A percentile compares a stretch with the other conserved stretches of the same genome.
Conservation (phyloP, 345 rosid genomes). For the Populus ilicifolia region DNA sequence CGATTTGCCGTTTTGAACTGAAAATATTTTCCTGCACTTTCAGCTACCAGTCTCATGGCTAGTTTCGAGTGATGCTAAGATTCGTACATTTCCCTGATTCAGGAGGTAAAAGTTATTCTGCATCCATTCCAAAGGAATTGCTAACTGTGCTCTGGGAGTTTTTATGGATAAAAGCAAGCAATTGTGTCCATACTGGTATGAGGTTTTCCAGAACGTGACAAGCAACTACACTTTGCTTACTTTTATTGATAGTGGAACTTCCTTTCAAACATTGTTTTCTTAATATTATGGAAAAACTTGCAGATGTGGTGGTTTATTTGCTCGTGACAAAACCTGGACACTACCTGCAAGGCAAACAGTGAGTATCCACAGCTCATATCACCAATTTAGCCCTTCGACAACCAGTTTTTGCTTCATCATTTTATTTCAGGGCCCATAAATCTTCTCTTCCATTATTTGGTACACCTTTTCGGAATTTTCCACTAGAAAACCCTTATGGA, state of each 20-base stretch:
- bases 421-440: background rate
- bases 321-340: background rate
- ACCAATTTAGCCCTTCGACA: background rate
- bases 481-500: background rate
- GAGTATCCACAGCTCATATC: background rate
- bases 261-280: conserved; percentile 1
- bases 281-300: conserved; percentile 1
- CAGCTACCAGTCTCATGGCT: conserved; percentile 4
- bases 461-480: background rate
- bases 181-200: background rate
- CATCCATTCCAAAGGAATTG: background rate
- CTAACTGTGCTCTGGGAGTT: background rate
- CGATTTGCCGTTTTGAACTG: background rate
- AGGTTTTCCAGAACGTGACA: background rate
- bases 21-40: background rate
- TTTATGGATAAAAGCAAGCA: background rate
- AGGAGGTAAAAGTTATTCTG: background rate
- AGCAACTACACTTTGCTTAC: background rate
- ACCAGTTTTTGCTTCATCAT: background rate
- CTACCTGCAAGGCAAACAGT: conserved; percentile 1
- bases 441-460: background rate
- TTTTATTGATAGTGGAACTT: background rate
- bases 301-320: conserved; percentile 1
- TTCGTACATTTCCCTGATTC: conserved; percentile 1
- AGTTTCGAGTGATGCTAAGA: conserved; percentile 5